Base-by-base conservation (phyloP, 306 rosid genomes). In the Trifolium dubium region DNA sequence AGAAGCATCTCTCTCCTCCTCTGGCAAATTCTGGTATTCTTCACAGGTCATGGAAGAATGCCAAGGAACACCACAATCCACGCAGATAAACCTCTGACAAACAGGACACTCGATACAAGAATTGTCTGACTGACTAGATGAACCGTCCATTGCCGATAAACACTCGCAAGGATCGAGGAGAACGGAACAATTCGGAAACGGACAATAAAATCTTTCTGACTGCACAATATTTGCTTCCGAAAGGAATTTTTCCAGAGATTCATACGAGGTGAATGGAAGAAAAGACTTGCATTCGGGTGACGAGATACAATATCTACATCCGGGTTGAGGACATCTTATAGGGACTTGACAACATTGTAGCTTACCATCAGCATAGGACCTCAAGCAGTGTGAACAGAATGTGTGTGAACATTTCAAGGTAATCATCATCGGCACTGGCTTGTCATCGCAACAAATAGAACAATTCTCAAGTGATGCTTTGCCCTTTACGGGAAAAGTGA, bases 41-140 rank as follows among this genome's bases (percentile, higher is more conserved):
- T 83, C 92, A 78, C 98, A 93, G 80, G 86, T 91, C 89, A 91
- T 80, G 7, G 91, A 89, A 64, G 91, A 86, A 83, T 93, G 98
- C 98, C 98, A 93, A 66, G 98, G 96, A 79, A 91, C 96, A 67
- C 84, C 85, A 68, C 98, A 93, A 18, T 85, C 93, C 61, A 88
- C 83, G 13, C 98, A 93, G 58, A 93, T 86, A 67, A 86, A 85
- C 79, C 96, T 91, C 81, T 69, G 84, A 81, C 98, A 93, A 73
- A 86, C 96, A 51, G 97, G 96, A 77, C 98, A 93, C 75, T 91
- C 96, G 6, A 90, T 79, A 81, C 98, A 88, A 75, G 89, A 81
- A 73, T 84, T 93, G 55, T 86, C 93, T 13, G 90, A 82, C 71
- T 87, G 96, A 70, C 90, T 91, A 63, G 98, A 93, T 32, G 98